Evolutionary conservation across 2,329 filamentous ascomycete genomes (phyloP), one percentile per base, ranked within the genome.

Genomic region (Taxawa tesnikishii): DNA sequence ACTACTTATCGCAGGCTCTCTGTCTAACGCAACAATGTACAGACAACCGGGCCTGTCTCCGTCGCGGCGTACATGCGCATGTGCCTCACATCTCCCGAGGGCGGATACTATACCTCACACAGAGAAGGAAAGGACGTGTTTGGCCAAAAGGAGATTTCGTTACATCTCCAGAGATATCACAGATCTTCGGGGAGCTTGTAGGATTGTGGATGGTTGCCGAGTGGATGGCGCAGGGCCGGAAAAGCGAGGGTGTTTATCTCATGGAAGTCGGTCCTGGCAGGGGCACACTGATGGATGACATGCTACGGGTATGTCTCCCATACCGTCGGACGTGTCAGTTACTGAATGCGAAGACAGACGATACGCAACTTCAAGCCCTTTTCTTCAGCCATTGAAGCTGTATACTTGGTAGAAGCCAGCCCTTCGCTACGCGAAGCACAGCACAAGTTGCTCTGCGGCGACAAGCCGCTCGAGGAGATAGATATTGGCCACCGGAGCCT

Each of bases 61-160:
- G 72, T 98, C 38, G 87, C 90, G 4, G 79, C 84, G 32, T 98
- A 87, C 56, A 98, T 98, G 90, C 87, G 90, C 53, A 93, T 96
- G 78, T 94, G 88, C 55, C 73, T 98, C 41, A 98, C 90, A 1
- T 82, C 83, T 8, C 83, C 90, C 39, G 62, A 84, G 24, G 85
- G 84, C 37, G 90, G 90, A 33, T 98, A 98, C 62, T 98, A 98
- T 59, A 96, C 85, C 1, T 73, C 79, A 4, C 73, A 75, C 15
- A 68, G 69, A 33, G 60, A 73, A 38, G 76, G 70, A 13, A 72
- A 77, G 28, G 87, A 94, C 50, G 87, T 88, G 41, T 98, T 98
- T 47, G 90, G 90, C n/a, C 65, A 73, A 34, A 83, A 49, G 90
- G 90, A 15, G 90, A 98, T 58, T 98, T 98, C 51, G 79, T 96